Base-by-base conservation (phyloP, 2,329 filamentous ascomycete species). In the Thelonectria olida region DNA sequence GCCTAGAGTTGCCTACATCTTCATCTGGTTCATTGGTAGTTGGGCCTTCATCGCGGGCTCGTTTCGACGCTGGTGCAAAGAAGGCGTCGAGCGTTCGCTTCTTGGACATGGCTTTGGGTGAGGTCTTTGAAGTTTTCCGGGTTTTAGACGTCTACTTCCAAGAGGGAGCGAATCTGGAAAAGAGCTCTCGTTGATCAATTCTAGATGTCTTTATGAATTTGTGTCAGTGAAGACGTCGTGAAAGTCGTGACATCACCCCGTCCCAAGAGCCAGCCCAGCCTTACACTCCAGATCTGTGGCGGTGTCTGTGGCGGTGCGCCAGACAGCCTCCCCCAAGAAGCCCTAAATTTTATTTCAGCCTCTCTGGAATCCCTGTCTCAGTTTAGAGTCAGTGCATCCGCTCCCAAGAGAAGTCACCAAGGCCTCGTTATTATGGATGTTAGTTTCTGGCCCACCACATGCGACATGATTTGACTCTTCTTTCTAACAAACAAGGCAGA, bases 1-100 rank as follows among this genome's bases (percentile, higher is more conserved):
- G n/a, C n/a, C n/a, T n/a, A 15, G 3, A 23, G 54, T 42, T 48
- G n/a, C 39, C 20, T 27, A 36, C 23, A 7, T 63, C 47, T n/a
- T 66, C 59, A 22, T 52, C 15, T 13, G 23, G 20, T 12, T 13
- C n/a, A 31, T 58, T 31, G 19, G 17, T 25, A 47, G 28, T 34
- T 25, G 39, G 23, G 19, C 22, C 41, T 36, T 67, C 53, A 13
- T 66, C 65, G 48, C 65, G 64, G 7, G 62, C 4, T 34, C 73
- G 67, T 54, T 76, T 76, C 20, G 68, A 47, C 13, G 60, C 42
- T 15, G 71, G 66, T 17, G 61, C 61, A 75, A 93, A 92, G 78
- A 92, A 93, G 10, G 84, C 78, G 62, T 92, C 89, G 1, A 93
- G 80, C 0, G 90, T 91, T 58, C 90, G 82, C 72, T 71, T 72